phyloP scores from a whole-genome alignment of 139 green algal genomes.

The Coccomyxa sp. region DNA sequence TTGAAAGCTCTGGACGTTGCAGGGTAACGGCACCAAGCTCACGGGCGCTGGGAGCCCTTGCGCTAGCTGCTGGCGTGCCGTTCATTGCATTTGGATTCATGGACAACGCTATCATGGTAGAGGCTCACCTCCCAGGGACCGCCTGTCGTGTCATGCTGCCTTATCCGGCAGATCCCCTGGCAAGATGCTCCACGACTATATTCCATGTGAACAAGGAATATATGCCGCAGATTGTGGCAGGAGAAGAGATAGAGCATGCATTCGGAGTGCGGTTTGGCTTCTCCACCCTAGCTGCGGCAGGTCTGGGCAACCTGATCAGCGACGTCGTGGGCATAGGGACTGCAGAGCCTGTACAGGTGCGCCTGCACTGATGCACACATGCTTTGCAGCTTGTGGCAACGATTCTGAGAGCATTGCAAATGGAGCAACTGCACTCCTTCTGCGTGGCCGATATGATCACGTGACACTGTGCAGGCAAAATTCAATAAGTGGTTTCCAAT shows the following conservation, averaged over 20 bases:
- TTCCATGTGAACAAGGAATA: background rate
- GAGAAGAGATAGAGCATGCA: constrained; percentile 62
- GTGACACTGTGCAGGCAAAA: too few relatives aligned
- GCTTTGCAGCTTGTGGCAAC: background rate
- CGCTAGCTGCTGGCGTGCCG: constrained; percentile 39
- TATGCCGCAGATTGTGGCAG: constrained; percentile 56
- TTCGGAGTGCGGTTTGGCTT: constrained; percentile 40
- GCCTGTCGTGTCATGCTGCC: background rate
- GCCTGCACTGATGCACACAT: background rate
- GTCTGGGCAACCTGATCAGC: constrained; percentile 47
- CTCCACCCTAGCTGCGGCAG: constrained; percentile 48
- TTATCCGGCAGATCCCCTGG: background rate
- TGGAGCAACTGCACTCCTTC: background rate
- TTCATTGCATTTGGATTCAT: constrained; percentile 58
- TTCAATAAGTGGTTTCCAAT: background rate
- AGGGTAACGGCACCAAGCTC: too few relatives aligned
- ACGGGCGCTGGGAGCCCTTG: too few relatives aligned
- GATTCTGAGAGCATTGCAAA: background rate
- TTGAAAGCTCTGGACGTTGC: too few relatives aligned
- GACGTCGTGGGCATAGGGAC: constrained; percentile 55
- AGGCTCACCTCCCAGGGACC: background rate
- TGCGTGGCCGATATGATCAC: background rate
- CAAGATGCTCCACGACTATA: background rate
- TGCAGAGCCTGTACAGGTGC: constrained; percentile 51
- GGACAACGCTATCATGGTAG: constrained; percentile 58